phyloP scores from a whole-genome alignment of 441 rosid genomes.

The Jatropha multifida region DNA sequence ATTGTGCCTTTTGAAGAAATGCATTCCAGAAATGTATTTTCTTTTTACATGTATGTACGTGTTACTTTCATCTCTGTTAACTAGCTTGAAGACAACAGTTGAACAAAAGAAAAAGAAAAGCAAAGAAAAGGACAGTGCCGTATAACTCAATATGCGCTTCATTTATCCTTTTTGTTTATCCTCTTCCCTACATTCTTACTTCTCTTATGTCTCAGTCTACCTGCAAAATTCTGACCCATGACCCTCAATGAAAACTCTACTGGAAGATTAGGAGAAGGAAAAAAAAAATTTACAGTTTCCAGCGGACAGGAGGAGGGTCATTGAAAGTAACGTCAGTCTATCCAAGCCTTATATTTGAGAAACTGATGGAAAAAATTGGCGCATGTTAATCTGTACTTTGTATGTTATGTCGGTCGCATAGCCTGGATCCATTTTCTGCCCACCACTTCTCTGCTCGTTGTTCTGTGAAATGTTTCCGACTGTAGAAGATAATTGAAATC shows the following conservation, averaged over 20 bases:
- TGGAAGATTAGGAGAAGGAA: slow-evolving; percentile 6
- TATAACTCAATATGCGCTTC: slow-evolving; percentile 18
- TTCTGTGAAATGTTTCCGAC: slow-evolving; percentile 71
- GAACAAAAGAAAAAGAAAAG: background rate
- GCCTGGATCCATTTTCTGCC: slow-evolving; percentile 62
- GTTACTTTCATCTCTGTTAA: background rate
- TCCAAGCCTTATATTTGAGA: slow-evolving; percentile 1
- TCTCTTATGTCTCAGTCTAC: slow-evolving; percentile 12
- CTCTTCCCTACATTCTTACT: background rate
- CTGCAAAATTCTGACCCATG: slow-evolving; percentile 17
- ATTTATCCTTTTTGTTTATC: slow-evolving; percentile 4
- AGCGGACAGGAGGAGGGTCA: slow-evolving; percentile 29
- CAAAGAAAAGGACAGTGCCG: background rate
- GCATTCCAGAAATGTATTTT: background rate
- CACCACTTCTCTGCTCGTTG: slow-evolving; percentile 88
- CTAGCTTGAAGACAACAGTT: slow-evolving; percentile 4
- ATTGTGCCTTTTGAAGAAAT: background rate
- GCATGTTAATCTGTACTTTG: slow-evolving; percentile 25
- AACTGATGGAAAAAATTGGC: slow-evolving; percentile 9
- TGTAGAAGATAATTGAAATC: slow-evolving; percentile 29
- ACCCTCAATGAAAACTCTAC: slow-evolving; percentile 28
- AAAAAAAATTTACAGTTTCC: slow-evolving; percentile 33
- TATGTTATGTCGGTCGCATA: slow-evolving; percentile 62
- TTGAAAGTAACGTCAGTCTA: background rate
- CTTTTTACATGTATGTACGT: background rate